phyloP scores from a whole-genome alignment of 2,329 filamentous ascomycete genomes.

The Colletotrichum agaves region DNA sequence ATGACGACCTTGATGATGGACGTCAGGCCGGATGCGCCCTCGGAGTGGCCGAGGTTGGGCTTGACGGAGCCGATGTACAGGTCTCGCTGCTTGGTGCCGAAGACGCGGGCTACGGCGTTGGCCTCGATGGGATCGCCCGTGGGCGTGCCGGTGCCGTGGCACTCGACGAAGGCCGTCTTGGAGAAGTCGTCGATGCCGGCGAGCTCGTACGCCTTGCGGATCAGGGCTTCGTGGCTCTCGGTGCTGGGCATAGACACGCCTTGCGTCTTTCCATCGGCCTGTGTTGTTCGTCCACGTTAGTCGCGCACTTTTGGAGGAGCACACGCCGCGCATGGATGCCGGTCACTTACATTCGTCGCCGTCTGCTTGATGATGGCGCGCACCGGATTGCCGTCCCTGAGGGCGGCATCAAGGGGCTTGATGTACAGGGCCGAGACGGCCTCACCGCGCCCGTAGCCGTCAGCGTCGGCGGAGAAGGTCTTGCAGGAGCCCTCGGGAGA shows the following conservation, averaged over 20 bases:
- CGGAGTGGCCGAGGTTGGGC: conserved; percentile 51
- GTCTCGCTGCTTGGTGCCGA: conserved; percentile 39
- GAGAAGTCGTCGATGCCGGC: not conserved
- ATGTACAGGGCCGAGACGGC: conserved; percentile 53
- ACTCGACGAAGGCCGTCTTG: conserved; percentile 31
- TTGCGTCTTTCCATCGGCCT: conserved; percentile 44
- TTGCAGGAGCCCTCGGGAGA: conserved; percentile 35
- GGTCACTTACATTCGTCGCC: conserved; percentile 46
- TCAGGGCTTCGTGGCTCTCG: conserved; percentile 46
- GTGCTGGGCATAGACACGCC: conserved; percentile 53
- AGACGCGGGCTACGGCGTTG: conserved; percentile 44
- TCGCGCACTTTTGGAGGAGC: too few relatives aligned
- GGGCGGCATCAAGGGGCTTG: conserved; percentile 53
- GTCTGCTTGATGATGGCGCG: conserved; percentile 45
- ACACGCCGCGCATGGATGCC: too few relatives aligned
- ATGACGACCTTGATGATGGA: conserved; percentile 47
- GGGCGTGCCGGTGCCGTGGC: conserved; percentile 45
- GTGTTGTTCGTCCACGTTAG: too few relatives aligned
- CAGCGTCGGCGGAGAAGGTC: conserved; percentile 48
- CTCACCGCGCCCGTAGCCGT: conserved; percentile 57
- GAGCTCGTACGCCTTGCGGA: not conserved
- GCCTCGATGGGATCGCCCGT: conserved; percentile 60
- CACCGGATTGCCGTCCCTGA: conserved; percentile 52
- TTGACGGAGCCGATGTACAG: conserved; percentile 46
- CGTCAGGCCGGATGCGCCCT: conserved; percentile 46